Conservation (phyloP, 768 basidiomycete species). For the Chalciporus pseudorubinellus region DNA sequence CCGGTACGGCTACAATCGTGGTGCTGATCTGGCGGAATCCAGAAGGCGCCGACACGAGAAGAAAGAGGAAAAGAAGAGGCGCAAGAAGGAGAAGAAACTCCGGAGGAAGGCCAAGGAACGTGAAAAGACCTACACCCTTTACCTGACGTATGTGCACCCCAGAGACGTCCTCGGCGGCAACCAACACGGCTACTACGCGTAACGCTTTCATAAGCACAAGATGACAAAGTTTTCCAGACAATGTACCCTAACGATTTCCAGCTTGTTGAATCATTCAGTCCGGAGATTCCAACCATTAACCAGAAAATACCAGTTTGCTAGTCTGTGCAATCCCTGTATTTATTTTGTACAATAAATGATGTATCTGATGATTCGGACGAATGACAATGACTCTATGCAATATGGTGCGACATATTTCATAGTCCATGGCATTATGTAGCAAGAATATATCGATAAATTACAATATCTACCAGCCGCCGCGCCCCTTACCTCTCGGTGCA, state of each 20-base stretch:
- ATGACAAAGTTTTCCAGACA: neutral
- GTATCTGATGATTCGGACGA: too few relatives aligned
- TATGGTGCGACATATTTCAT: neutral
- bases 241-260: neutral
- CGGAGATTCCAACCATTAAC: neutral
- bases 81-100: slow-evolving; percentile 62
- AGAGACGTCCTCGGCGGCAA: slow-evolving; percentile 27
- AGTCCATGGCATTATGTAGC: slow-evolving; percentile 11
- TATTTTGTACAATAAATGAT: slow-evolving; percentile 4
- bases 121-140: slow-evolving; percentile 63
- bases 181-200: slow-evolving; percentile 29
- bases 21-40: slow-evolving; percentile 47
- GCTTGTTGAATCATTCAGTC: neutral
- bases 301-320: slow-evolving; percentile 1
- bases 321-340: slow-evolving; percentile 17
- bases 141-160: slow-evolving; percentile 50
- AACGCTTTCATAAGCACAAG: neutral
- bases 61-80: slow-evolving; percentile 59
- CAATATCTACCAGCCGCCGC: slow-evolving; percentile 41
- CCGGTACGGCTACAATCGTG: slow-evolving; percentile 45
- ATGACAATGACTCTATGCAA: slow-evolving; percentile 11
- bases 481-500: slow-evolving; percentile 45
- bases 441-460: slow-evolving; percentile 31
- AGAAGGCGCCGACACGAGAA: slow-evolving; percentile 52
- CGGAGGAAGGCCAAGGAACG: slow-evolving; percentile 56